These are phyloP conservation scores for Echria macrotheca DNA, from an alignment of 495 filamentous ascomycete genomes.

Conservation along the genomic window DNA sequence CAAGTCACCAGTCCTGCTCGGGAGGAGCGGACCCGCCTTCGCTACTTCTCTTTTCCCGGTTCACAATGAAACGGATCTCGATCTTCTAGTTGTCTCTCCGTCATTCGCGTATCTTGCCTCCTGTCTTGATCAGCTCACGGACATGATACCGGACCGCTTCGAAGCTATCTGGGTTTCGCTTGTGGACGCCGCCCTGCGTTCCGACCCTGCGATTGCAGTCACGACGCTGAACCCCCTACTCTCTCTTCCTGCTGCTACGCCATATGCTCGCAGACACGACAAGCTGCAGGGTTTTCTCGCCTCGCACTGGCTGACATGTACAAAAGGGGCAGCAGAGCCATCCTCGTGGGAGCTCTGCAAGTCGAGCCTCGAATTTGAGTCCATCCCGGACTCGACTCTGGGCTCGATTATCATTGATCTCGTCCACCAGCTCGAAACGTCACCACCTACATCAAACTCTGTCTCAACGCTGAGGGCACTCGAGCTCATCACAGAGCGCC, in stretches of 20 bases:
- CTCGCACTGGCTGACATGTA: conserved; percentile 28
- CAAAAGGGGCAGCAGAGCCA: conserved; percentile 12
- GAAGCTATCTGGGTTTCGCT: conserved; percentile 32
- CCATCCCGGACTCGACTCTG: conserved; percentile 23
- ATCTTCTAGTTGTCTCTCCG: conserved; percentile 28
- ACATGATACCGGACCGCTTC: conserved; percentile 34
- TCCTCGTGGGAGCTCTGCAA: conserved; percentile 36
- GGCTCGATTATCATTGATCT: conserved; percentile 26
- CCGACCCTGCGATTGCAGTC: conserved; percentile 12
- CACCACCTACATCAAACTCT: conserved; percentile 5
- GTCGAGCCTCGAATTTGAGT: conserved; percentile 29
- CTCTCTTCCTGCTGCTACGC: conserved; percentile 26
- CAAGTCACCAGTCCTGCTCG: conserved; percentile 23
- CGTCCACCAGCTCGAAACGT: conserved; percentile 15
- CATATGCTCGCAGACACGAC: conserved; percentile 20
- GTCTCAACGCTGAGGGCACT: conserved; percentile 30
- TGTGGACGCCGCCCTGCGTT: conserved; percentile 26
- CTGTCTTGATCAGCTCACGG: conserved; percentile 26
- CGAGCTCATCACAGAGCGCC: conserved; percentile 34
- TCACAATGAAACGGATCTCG: conserved; percentile 14
- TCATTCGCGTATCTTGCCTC: conserved; percentile 33
- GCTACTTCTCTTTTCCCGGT: conserved; percentile 18
- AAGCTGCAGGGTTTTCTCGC: conserved; percentile 39
- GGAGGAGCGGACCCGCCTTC: conserved; percentile 7
- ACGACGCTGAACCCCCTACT: conserved; percentile 35